Base-by-base conservation (phyloP, 257 asterid genomes). In the Datura wrightii region DNA sequence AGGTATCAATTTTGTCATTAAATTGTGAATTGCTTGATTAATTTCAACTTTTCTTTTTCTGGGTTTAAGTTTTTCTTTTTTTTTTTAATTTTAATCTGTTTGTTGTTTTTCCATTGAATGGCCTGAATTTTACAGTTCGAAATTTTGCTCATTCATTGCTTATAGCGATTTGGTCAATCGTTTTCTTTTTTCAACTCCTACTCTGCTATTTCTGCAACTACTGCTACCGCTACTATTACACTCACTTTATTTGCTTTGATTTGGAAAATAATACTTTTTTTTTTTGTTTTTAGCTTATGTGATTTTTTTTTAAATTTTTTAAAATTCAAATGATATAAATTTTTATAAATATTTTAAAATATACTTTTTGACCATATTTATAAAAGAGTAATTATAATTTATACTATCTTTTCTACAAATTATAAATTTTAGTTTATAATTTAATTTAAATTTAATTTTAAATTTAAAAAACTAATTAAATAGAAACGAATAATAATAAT, bases 1-100 rank as follows among this genome's bases (percentile, higher is more conserved):
- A 78, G 82, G 82, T 78, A 78, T 15, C 34, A 31, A 78, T 78
- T 78, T 50, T 52, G 14, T 48, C 44, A 76, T 76, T 76, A 52
- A 31, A 31, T 76, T 52, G 31, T 14, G 13, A 50, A 14, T 7
- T 6, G 3, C 31, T 50, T 14, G 48, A 52, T 52, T 48, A 48
- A 74, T 24, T 74, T 74, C 41, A 50, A 3, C 5, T n/a, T 10
- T 46, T 46, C 1, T n/a, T 18, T 37, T 8, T 8, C 52, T 41
- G 53, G 24, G 60, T 69, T 41, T 39, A 14, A 67, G 15, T 1
- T 10, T 1, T 3, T 19, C 19, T 19, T 5, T 42, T 3, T 19
- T 46, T 19, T 5, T 42, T 16, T 24, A 24, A 24, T 0, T 24
- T 24, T 24, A 24, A 24, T 24, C 31, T 24, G 31, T 24, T 24